Evolutionary conservation across 2,329 filamentous ascomycete genomes (phyloP), one percentile per base, ranked within the genome.

Genomic region (Aureobasidium melanogenum): DNA sequence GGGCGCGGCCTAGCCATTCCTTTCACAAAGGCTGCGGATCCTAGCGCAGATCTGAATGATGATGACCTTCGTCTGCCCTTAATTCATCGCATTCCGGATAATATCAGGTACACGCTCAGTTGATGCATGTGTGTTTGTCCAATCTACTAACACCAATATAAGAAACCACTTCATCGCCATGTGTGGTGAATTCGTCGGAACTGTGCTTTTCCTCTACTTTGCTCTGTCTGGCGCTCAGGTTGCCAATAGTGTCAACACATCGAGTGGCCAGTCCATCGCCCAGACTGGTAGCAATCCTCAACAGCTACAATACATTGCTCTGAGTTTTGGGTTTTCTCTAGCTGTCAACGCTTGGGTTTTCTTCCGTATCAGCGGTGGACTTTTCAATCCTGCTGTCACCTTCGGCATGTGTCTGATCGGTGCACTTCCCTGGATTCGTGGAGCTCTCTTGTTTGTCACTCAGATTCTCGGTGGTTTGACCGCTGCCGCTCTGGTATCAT

Each of bases 121-220:
- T 3, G 15, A 15, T 17, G 5, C 9, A 7, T 3, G 3, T 8
- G 14, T 36, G 3, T 22, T 26, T 12, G 22, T 22, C 7, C 17
- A n/a, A 7, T 6, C 9, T 8, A 22, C 54, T 57, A 17, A 57
- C 22, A n/a, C 15, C 19, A 14, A 36, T 22, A 5, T 10, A 22
- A 57, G 59, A 38, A 61, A 61, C 48, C 69, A 71, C 56, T 67
- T 71, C 63, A 65, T 72, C 14, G 70, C 70, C 28, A 66, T 69
- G 60, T 62, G 62, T 41, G 73, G 73, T 59, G 76, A 78, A 58
- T 77, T 74, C 50, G 74, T 77, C 8, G 76, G 76, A 28, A 78
- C 76, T 0, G 73, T 74, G 8, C 72, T 78, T 62, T 78, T 79
- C 59, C 70, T 79, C 34, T 78, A 73, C 69, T 76, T 79, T 57